Conservation (phyloP, 176 grass and related monocot genomes). For the Oryza nivara region DNA sequence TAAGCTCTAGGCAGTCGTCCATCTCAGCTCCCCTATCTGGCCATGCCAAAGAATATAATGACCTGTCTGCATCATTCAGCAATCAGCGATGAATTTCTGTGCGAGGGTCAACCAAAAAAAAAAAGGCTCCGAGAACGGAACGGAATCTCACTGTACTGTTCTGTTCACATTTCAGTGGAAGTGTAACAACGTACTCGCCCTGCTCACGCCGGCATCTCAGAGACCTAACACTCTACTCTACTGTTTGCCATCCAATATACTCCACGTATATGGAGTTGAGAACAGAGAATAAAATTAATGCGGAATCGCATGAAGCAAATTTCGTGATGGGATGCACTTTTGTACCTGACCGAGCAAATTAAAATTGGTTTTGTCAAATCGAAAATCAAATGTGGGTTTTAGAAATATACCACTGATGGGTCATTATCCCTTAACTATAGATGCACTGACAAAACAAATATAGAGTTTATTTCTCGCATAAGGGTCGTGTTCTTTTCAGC, state of each 20-base stretch:
- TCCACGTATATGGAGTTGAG: too few species aligned
- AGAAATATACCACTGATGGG: too few species aligned
- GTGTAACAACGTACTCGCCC: background rate
- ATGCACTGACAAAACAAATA: too few species aligned
- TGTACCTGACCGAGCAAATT: background rate
- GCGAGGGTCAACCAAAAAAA: background rate
- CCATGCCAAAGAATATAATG: too few species aligned
- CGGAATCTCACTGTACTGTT: conserved; percentile 27
- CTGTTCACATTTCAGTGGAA: conserved; percentile 27
- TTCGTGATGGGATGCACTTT: background rate
- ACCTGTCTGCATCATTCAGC: background rate
- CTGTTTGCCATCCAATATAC: background rate
- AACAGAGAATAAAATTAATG: too few species aligned
- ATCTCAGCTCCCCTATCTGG: too few species aligned
- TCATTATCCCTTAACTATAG: too few species aligned
- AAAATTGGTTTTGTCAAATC: too few species aligned
- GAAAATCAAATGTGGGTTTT: too few species aligned
- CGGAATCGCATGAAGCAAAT: background rate
- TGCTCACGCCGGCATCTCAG: background rate
- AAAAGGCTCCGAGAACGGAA: background rate
- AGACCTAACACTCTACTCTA: background rate
- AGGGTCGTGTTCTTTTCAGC: too few species aligned
- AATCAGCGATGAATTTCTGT: background rate
- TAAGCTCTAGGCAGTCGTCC: too few species aligned
- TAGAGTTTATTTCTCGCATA: too few species aligned